Evolutionary conservation across 1,284 basidiomycete genomes (phyloP).

Genomic region (Tilletia walkeri): DNA sequence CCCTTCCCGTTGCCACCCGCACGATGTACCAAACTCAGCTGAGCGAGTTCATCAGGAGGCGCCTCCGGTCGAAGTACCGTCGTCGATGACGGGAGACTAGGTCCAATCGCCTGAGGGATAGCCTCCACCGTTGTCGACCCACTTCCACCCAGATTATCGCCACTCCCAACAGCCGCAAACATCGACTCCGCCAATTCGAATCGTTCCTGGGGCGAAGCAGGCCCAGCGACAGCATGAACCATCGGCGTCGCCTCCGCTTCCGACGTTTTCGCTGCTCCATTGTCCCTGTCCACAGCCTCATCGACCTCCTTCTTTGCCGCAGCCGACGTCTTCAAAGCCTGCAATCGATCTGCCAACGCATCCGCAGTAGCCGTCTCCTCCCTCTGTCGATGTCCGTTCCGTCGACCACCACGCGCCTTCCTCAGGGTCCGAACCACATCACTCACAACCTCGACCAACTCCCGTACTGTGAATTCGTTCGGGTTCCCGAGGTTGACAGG

Average conservation of each 20-base stretch:
- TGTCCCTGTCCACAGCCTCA: no score
- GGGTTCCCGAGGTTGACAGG: constrained; percentile 89
- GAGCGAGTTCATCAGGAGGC: no score
- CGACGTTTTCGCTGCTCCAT: neutral
- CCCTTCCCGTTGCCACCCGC: no score
- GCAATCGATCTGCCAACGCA: constrained; percentile 3
- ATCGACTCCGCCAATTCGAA: constrained; percentile 3
- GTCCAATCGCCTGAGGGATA: neutral
- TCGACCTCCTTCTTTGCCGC: neutral
- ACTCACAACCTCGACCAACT: constrained; percentile 52
- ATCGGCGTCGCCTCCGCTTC: constrained; percentile 4
- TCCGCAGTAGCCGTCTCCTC: neutral
- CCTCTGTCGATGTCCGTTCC: no score
- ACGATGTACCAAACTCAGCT: no score
- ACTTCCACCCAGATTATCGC: neutral
- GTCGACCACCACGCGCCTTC: neutral
- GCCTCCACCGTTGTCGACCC: no score
- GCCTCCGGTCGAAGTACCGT: no score
- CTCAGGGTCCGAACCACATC: constrained; percentile 39
- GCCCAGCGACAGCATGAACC: neutral
- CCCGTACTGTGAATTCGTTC: constrained; percentile 85
- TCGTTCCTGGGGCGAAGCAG: constrained; percentile 1
- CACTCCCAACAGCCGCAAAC: neutral
- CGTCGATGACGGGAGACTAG: neutral
- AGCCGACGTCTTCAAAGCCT: neutral